A percentile compares a stretch with the other conserved stretches of the same genome.
phyloP scores from a whole-genome alignment of 2,329 filamentous ascomycete species.

The Colletotrichum magnum region DNA sequence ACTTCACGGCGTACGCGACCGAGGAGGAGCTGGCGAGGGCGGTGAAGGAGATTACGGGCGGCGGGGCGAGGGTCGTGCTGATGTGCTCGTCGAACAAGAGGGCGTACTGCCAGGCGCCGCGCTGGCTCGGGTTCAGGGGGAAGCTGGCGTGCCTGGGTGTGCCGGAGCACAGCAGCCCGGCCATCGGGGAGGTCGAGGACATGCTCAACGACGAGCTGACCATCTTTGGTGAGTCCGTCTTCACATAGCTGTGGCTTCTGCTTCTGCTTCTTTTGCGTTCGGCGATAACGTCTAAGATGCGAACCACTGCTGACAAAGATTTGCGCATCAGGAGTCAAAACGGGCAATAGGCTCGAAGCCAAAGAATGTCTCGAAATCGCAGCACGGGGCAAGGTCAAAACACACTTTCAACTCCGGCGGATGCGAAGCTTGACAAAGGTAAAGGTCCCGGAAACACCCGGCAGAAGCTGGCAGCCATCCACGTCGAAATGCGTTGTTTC shows the following conservation, averaged over 20 bases:
- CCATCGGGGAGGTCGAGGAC: constrained; percentile 30
- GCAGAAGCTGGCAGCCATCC: not conserved
- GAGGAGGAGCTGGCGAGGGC: constrained; percentile 25
- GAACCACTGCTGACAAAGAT: not conserved
- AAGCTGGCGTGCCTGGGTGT: constrained; percentile 48
- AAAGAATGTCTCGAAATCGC: constrained; percentile 40
- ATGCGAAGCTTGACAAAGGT: constrained; percentile 39
- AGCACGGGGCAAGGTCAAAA: constrained; percentile 36
- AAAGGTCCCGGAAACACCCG: not conserved
- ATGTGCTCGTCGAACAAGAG: constrained; percentile 44
- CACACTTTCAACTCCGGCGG: constrained; percentile 36
- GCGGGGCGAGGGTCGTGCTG: constrained; percentile 43
- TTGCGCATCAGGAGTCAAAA: constrained; percentile 29
- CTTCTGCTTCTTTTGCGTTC: not conserved
- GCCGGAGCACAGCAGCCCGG: constrained; percentile 35
- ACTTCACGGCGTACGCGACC: constrained; percentile 42
- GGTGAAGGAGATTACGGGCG: constrained; percentile 41
- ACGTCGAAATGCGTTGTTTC: not conserved
- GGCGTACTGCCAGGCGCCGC: constrained; percentile 44
- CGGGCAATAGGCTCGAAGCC: constrained; percentile 37
- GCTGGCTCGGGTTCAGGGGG: constrained; percentile 47
- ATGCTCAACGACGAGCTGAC: constrained; percentile 35
- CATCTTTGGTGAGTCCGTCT: constrained; percentile 31
- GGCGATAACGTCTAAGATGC: too few species aligned
- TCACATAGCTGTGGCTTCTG: not conserved